These are phyloP conservation scores for Pseudogymnoascus sp. DNA, from an alignment of 2,329 filamentous ascomycete genomes.

Conservation along the genomic window DNA sequence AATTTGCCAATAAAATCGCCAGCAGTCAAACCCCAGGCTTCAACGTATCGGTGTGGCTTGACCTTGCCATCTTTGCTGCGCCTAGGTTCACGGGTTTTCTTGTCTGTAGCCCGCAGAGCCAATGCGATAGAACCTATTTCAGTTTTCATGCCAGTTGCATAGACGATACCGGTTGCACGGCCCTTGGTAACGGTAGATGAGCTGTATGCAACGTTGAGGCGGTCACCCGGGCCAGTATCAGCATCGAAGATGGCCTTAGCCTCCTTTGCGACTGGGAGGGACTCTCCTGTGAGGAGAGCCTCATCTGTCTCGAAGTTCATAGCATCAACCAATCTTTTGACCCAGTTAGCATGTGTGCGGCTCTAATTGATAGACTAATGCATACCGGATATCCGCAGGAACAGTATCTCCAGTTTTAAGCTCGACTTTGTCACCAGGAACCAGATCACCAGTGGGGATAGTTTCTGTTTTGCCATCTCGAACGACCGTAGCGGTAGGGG, in stretches of 20 bases:
- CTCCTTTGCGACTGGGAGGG: slow-evolving; percentile 49
- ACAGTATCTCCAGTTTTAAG: slow-evolving; percentile 41
- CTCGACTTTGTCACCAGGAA: slow-evolving; percentile 51
- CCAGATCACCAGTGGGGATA: slow-evolving; percentile 46
- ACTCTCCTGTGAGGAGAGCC: slow-evolving; percentile 56
- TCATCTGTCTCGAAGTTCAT: slow-evolving; percentile 54
- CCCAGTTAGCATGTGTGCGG: slow-evolving; percentile 12
- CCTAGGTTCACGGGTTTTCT: slow-evolving; percentile 39
- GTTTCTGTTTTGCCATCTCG: slow-evolving; percentile 43
- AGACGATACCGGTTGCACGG: slow-evolving; percentile 52
- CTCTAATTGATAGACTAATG: not conserved
- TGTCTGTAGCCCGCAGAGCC: slow-evolving; percentile 47
- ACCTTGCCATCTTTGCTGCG: slow-evolving; percentile 42
- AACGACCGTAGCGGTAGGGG: slow-evolving; percentile 42
- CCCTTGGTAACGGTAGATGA: slow-evolving; percentile 56
- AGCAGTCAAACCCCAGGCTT: slow-evolving; percentile 36
- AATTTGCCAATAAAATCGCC: slow-evolving; percentile 52
- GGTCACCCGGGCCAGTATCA: slow-evolving; percentile 51
- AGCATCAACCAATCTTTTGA: slow-evolving; percentile 38
- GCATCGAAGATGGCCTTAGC: slow-evolving; percentile 40
- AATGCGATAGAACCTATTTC: slow-evolving; percentile 59
- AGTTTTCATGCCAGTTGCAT: slow-evolving; percentile 52
- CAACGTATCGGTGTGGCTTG: slow-evolving; percentile 40
- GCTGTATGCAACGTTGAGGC: slow-evolving; percentile 54
- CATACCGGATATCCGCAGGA: slow-evolving; percentile 34